phyloP scores from a whole-genome alignment of 2,329 filamentous ascomycete species.

The Zymoseptoria crescenta region DNA sequence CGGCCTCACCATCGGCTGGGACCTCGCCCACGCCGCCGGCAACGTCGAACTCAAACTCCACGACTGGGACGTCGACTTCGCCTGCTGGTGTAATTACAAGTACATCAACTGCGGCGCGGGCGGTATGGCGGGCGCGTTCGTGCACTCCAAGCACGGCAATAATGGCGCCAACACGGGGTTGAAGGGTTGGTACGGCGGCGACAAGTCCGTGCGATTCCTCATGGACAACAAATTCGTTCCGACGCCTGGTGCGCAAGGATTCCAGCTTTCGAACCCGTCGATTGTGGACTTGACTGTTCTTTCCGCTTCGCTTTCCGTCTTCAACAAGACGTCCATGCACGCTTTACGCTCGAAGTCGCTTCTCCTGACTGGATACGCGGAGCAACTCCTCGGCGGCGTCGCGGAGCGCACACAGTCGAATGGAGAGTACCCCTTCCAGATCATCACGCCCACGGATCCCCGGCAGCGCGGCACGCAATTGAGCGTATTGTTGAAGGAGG shows the following conservation, averaged over 20 bases:
- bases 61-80: constrained; percentile 87
- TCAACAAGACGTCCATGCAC: constrained; percentile 61
- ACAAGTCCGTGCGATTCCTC: constrained; percentile 66
- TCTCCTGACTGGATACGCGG: constrained; percentile 67
- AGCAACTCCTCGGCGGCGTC: constrained; percentile 49
- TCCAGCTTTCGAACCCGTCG: constrained; percentile 76
- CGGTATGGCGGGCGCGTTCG: constrained; percentile 69
- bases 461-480: constrained; percentile 66
- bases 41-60: constrained; percentile 75
- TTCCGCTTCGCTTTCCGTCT: constrained; percentile 63
- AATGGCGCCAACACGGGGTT: constrained; percentile 42
- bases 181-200: constrained; percentile 78
- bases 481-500: constrained; percentile 61
- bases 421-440: constrained; percentile 32
- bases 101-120: constrained; percentile 87
- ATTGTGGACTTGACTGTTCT: constrained; percentile 69
- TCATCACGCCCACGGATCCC: constrained; percentile 63
- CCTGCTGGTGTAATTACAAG: constrained; percentile 91
- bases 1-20: constrained; percentile 73
- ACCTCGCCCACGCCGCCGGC: constrained; percentile 77
- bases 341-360: constrained; percentile 64
- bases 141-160: constrained; percentile 64
- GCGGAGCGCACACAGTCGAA: constrained; percentile 12
- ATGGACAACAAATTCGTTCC: constrained; percentile 78
- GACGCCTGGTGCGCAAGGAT: constrained; percentile 69